A percentile compares a stretch with the other conserved stretches of the same genome.
Evolutionary conservation across 2,329 filamentous ascomycete species (phyloP).

Genomic region (Microascus cirrosus): DNA sequence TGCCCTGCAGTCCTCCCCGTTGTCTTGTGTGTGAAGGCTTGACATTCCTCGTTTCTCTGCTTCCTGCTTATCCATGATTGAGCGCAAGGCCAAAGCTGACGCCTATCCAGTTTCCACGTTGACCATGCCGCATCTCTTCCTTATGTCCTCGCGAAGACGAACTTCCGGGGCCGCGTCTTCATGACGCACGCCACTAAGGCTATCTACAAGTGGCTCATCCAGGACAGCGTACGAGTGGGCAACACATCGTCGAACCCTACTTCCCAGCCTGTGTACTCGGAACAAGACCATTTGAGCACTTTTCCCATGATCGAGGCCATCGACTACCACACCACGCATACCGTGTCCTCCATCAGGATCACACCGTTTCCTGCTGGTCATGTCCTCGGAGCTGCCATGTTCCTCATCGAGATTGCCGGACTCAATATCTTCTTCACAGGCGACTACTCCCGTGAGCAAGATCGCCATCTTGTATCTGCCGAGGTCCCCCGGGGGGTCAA

Average conservation of each 20-base stretch:
- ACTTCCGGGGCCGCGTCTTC: slow-evolving; percentile 92
- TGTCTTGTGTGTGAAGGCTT: slow-evolving; percentile 1
- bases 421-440: slow-evolving; percentile 96
- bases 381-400: slow-evolving; percentile 98
- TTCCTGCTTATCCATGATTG: not conserved
- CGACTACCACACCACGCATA: slow-evolving; percentile 96
- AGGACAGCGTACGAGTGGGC: slow-evolving; percentile 88
- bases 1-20: not conserved
- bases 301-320: slow-evolving; percentile 94
- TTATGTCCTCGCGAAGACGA: slow-evolving; percentile 95
- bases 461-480: slow-evolving; percentile 89
- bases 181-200: slow-evolving; percentile 99
- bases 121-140: slow-evolving; percentile 98
- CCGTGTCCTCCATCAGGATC: slow-evolving; percentile 89
- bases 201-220: slow-evolving; percentile 99
- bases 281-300: slow-evolving; percentile 88
- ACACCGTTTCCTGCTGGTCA: slow-evolving; percentile 96
- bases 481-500: slow-evolving; percentile 81
- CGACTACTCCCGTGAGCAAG: slow-evolving; percentile 92
- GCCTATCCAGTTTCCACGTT: slow-evolving; percentile 70
- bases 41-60: not conserved
- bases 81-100: not conserved
- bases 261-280: slow-evolving; percentile 78
- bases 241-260: slow-evolving; percentile 53
- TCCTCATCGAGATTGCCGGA: slow-evolving; percentile 91